Evolutionary conservation across 345 rosid genomes (phyloP).

Genomic region (Populus alba): DNA sequence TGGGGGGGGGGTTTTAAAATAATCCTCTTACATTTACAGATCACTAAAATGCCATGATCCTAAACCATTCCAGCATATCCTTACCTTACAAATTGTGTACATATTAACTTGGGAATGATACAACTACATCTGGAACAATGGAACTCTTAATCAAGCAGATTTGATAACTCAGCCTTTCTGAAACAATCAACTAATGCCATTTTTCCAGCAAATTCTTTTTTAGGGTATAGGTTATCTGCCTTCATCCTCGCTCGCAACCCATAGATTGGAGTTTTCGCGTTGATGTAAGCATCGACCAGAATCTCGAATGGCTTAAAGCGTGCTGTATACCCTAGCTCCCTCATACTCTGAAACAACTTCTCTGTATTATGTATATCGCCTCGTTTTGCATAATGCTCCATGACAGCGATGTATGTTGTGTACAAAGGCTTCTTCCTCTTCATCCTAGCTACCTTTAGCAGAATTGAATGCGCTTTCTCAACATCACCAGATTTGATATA

Average conservation of each 20-base stretch:
- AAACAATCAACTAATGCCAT: constrained; percentile 55
- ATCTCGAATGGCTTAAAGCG: constrained; percentile 2
- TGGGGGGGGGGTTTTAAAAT: too few species aligned
- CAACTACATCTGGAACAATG: too few species aligned
- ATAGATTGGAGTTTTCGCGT: constrained; percentile 51
- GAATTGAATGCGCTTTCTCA: constrained; percentile 12
- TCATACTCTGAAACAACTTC: constrained; percentile 12
- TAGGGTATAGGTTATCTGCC: constrained; percentile 70
- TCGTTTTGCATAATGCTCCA: constrained; percentile 19
- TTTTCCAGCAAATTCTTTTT: constrained; percentile 37
- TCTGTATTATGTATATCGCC: constrained; percentile 22
- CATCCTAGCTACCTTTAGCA: neutral
- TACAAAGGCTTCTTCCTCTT: constrained; percentile 5
- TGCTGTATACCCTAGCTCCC: neutral
- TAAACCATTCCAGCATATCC: too few species aligned
- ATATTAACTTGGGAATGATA: too few species aligned
- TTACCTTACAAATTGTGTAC: too few species aligned
- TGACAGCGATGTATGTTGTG: neutral
- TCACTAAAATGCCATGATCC: too few species aligned
- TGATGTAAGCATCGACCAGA: constrained; percentile 19
- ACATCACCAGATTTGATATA: constrained; percentile 18
- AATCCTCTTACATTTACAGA: too few species aligned
- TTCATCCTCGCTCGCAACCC: constrained; percentile 78
- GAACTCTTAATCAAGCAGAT: constrained; percentile 46
- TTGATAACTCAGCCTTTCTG: constrained; percentile 52